Evolutionary conservation across 345 rosid species (phyloP), one percentile per base, ranked within the genome.

Genomic region (Microthlaspi erraticum): DNA sequence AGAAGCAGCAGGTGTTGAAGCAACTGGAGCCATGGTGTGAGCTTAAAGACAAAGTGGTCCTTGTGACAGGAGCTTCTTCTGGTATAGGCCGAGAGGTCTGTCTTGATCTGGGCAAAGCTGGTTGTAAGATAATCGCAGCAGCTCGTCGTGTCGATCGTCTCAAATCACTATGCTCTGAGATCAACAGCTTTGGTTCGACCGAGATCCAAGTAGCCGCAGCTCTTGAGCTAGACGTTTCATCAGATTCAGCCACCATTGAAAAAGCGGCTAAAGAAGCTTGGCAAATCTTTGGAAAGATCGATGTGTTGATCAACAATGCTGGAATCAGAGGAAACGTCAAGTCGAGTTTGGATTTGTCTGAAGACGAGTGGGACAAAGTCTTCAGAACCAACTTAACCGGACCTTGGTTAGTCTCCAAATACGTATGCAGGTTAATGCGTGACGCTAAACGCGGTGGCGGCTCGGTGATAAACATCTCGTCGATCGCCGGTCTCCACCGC

Each of bases 21-120:
- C 86, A 73, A 20, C 71, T 86, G 42, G 96, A 88, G 85, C 96
- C 96, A 26, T 89, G 96, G 98, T 20, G 57, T 64, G 78, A 87
- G 29, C 67, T 90, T 7, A 63, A 65, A 14, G 81, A 68, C 86
- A 92, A 85, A 69, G 98, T 90, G 66, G 96, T 92, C 12, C 64
- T 92, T 76, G 86, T 92, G 10, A 92, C 98, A 41, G 95, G 98
- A 31, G 96, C 92, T 17, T 92, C 94, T 46, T 82, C 96, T 29
- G 96, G 98, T 48, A 60, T 90, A 19, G 98, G 98, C 48, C 58
- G 84, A 54, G 95, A 92, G n/a, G 75, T 88, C 49, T 86, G 93
- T 71, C 83, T 88, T 38, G 95, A 90, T 82, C 73, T 92, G 2
- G 86, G 84, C 54, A 84, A 81, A 77, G 85, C 88, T 18, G 91